Evolutionary conservation across 2,329 filamentous ascomycete species (phyloP), one percentile per base, ranked within the genome.

Genomic region (Fonsecaea multimorphosa): DNA sequence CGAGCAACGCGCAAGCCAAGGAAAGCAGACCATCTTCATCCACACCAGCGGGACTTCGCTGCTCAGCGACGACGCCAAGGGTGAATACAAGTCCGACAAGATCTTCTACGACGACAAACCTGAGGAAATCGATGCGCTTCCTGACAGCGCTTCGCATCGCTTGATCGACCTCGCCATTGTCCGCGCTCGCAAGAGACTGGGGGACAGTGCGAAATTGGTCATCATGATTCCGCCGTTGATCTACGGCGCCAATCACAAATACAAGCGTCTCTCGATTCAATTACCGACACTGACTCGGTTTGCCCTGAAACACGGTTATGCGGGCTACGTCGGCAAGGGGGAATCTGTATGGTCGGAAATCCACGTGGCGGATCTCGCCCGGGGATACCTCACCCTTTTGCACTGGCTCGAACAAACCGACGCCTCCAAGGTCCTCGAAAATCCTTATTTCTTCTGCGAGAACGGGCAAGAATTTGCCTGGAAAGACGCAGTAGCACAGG

Each of bases 361-460:
- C 32, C 83, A 85, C 70, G 82, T 84, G 7, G 61, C 74, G 19
- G 82, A 84, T 70, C 74, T 84, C 1, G 81, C 82, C 3, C 70
- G 79, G 4, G 82, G 74, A 0, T 84, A 83, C 67, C 69, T 82
- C 7, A 73, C 76, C 0, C 66, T 85, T 0, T 71, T 84, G n/a
- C 81, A 83, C 68, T 76, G 78, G 63, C 73, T 84, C 19, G 82
- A 84, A 63, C 53, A 69, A 7, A 68, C 73, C 0, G 59, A 74
- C 2, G 64, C 75, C 0, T 64, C 70, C 7, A 72, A 78, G 7
- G 66, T 78, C 1, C 69, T 80, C 1, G 64, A 76, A 34, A 82
- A 84, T 65, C 81, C 81, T 0, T 85, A 84, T 71, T 84, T 79
- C 71, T 84, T 84, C 74, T 80, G 77, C 72, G 82, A 84, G 52